Conservation (phyloP, 2,329 filamentous ascomycete species). For the Teratosphaeria viscida region DNA sequence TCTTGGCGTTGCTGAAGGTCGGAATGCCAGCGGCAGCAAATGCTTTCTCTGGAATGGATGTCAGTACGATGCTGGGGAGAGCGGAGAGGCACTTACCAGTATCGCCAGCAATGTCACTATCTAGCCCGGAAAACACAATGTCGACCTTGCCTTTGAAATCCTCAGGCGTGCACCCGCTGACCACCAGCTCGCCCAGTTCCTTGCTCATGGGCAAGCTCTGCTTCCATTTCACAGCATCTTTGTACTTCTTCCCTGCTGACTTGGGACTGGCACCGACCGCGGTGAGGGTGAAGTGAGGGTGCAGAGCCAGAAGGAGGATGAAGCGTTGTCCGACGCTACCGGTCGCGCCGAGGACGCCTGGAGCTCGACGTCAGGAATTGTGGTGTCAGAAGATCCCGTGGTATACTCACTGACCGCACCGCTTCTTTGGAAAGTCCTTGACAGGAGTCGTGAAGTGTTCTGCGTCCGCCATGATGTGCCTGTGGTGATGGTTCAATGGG, state of each 20-base stretch:
- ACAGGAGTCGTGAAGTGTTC: constrained; percentile 29
- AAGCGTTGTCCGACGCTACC: constrained; percentile 94
- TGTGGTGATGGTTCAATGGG: background rate
- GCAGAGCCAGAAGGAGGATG: constrained; percentile 78
- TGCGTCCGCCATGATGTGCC: constrained; percentile 23
- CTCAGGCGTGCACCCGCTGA: constrained; percentile 72
- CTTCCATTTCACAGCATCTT: constrained; percentile 91
- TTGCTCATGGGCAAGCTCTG: constrained; percentile 74
- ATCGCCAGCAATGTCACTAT: constrained; percentile 84
- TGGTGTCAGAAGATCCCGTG: constrained; percentile 30
- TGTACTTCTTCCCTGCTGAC: constrained; percentile 88
- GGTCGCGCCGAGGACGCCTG: constrained; percentile 72
- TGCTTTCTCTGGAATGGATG: constrained; percentile 57
- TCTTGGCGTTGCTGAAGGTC: constrained; percentile 97
- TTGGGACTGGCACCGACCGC: constrained; percentile 82
- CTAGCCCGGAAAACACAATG: constrained; percentile 83
- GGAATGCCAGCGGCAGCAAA: constrained; percentile 81
- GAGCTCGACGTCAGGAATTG: constrained; percentile 6
- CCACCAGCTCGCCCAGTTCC: constrained; percentile 65
- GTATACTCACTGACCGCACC: constrained; percentile 37
- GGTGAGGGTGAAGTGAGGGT: constrained; percentile 77
- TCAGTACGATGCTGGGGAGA: background rate
- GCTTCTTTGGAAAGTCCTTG: constrained; percentile 39
- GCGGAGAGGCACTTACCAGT: constrained; percentile 49
- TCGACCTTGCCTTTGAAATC: constrained; percentile 78